These are phyloP conservation scores for Wickerhamiella siamensis DNA, from an alignment of 805 yeast genomes.

Conservation along the genomic window DNA sequence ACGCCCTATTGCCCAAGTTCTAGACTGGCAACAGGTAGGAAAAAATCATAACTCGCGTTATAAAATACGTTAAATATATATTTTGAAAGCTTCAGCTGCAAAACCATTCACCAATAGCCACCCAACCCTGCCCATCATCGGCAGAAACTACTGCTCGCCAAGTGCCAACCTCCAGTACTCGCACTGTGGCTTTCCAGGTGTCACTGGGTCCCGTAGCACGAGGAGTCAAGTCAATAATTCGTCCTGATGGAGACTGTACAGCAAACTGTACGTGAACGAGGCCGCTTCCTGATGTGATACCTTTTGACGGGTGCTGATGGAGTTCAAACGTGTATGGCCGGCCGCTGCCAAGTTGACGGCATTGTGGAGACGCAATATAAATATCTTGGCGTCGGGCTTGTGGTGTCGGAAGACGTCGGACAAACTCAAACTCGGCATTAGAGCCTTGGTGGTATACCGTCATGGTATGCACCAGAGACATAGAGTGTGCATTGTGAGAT, in stretches of 20 bases:
- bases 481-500: constrained; percentile 16
- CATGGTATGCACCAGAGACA: constrained; percentile 57
- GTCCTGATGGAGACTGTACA: constrained; percentile 75
- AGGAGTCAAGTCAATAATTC: constrained; percentile 44
- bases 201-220: constrained; percentile 21
- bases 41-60: not conserved
- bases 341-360: constrained; percentile 39
- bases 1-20: constrained; percentile 31
- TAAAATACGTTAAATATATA: not conserved
- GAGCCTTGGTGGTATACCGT: constrained; percentile 64
- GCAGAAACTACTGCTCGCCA: constrained; percentile 77
- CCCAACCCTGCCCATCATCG: constrained; percentile 67
- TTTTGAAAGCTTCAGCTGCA: constrained; percentile 3
- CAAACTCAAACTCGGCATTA: constrained; percentile 41
- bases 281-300: constrained; percentile 29
- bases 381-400: constrained; percentile 56
- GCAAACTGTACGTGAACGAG: constrained; percentile 43
- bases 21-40: not conserved
- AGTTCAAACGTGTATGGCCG: constrained; percentile 53
- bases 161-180: constrained; percentile 55
- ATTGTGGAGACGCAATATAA: constrained; percentile 77
- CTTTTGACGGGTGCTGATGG: constrained; percentile 44
- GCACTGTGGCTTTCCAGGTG: constrained; percentile 44
- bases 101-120: constrained; percentile 82
- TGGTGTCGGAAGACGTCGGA: constrained; percentile 57